Evolutionary conservation across 2,329 filamentous ascomycete species (phyloP).

Genomic region (Gliomastix tumulicola): DNA sequence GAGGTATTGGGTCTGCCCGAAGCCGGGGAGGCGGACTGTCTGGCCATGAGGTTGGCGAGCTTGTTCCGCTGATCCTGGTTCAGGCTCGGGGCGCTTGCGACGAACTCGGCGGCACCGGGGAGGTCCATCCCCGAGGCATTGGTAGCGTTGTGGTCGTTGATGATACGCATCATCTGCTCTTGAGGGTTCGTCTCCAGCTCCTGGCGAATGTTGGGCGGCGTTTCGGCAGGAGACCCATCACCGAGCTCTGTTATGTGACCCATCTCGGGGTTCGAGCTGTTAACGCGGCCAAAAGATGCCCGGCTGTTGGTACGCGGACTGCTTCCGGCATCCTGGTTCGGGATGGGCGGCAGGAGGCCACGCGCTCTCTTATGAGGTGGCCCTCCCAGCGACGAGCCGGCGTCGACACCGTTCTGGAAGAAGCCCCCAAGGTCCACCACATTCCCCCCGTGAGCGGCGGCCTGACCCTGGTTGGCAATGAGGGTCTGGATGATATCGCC

Average conservation of each 20-base stretch:
- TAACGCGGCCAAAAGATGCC: constrained; percentile 7
- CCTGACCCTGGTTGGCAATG: constrained; percentile 50
- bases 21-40: constrained; percentile 21
- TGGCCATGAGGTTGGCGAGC: constrained; percentile 55
- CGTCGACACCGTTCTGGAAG: constrained; percentile 37
- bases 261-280: constrained; percentile 33
- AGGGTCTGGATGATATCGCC: constrained; percentile 77
- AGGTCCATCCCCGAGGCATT: constrained; percentile 42
- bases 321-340: constrained; percentile 24
- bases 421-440: constrained; percentile 57
- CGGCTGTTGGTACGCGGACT: constrained; percentile 19
- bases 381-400: constrained; percentile 26
- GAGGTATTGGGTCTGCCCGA: constrained; percentile 12
- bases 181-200: constrained; percentile 52
- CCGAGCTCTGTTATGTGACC: constrained; percentile 55
- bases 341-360: constrained; percentile 48
- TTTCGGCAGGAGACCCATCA: constrained; percentile 41
- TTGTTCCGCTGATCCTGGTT: constrained; percentile 50
- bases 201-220: constrained; percentile 43
- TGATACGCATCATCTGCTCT: constrained; percentile 58
- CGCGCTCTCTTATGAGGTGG: constrained; percentile 40
- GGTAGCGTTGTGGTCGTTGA: constrained; percentile 55
- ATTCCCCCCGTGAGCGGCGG: constrained; percentile 41
- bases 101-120: constrained; percentile 40
- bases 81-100: constrained; percentile 47